Base-by-base conservation (phyloP, 345 rosid species). In the Zanthoxylum bungeanum region DNA sequence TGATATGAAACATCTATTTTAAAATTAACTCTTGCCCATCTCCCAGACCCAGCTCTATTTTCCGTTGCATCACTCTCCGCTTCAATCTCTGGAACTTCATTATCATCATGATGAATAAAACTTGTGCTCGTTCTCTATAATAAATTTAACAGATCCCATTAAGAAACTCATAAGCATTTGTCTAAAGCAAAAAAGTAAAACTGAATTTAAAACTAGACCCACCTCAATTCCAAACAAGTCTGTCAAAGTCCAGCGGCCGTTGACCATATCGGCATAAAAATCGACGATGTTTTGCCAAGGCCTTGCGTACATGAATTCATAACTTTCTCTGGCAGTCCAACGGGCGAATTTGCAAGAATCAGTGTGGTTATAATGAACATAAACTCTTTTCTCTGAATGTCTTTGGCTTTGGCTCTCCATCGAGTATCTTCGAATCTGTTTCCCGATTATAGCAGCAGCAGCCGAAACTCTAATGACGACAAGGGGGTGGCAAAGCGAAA, bases 251-350 rank as follows among this genome's bases (percentile, higher is more conserved):
- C 74, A 53, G 11, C 72, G 75, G 49, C 85, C 89, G 4, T 83
- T 76, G 47, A 92, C 92, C 7, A 83, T 66, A 62, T 81, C 81
- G 17, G 87, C 83, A 74, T 91, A 88, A 63, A 91, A 89, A 76
- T 85, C 82, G 69, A 69, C 55, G 37, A 92, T 90, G 55, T 85
- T 81, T 44, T 85, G 80, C 98, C 98, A 94, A 28, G 90, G 89
- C 84, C 96, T 85, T 39, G 79, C 80, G 57, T 77, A 12, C 97
- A 95, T 88, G 82, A 92, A 90, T 69, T 80, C 33, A 59, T 70
- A 92, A 55, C 96, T 87, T 70, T 92, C 93, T 73, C 92, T 90
- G 67, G 97, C 82, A 49, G 78, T 90, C 99, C 99, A 92, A 24
- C 99, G 83, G 10, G 82, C 80, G 55, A 76, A 81, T 53, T 56